Evolutionary conservation across 306 rosid species (phyloP), one percentile per base, ranked within the genome.

Genomic region (Abrus pulchellus): DNA sequence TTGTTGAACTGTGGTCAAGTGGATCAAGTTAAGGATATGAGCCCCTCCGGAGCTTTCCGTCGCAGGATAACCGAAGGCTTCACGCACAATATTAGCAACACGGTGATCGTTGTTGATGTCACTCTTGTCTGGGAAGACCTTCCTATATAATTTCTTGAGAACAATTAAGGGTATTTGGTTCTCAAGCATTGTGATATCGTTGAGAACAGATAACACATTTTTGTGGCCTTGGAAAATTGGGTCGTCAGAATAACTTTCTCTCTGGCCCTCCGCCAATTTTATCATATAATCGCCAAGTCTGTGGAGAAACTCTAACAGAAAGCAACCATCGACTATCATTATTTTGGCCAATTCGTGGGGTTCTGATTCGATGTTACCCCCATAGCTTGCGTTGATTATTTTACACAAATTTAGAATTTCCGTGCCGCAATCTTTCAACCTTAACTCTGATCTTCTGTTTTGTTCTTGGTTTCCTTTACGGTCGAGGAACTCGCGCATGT

Each of bases 241-340:
- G 9, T 78, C 82, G 0, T 20, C 0, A 1, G 48, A 44, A 44
- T 3, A 44, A 4, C 40, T 36, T 36, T 36, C 4, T 36, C 2
- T 36, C 4, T 36, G 40, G 2, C 40, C 40, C 40, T 36, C 40
- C 40, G 2, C 40, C 40, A 36, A 36, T 36, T 36, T 4, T 4
- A 36, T 4, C 1, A 4, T 36, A 36, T 36, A 36, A 36, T 2
- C 4, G 2, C 4, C 40, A 0, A 36, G 48, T 40, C 68, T 36
- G 6, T 68, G 27, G 64, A 86, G 80, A 9, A 86, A 61, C 34
- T 86, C 87, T 6, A 87, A 48, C 34, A 86, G 10, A 55, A 86
- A 83, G 28, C 85, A 80, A 1, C 87, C 87, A 68, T 86, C 89
- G 0, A 80, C 2, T n/a, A 86, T 38, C 83, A 86, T 83, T 3